These are phyloP conservation scores for Papiliotrema nemorosa DNA, from an alignment of 1,284 basidiomycete genomes.

Conservation along the genomic window DNA sequence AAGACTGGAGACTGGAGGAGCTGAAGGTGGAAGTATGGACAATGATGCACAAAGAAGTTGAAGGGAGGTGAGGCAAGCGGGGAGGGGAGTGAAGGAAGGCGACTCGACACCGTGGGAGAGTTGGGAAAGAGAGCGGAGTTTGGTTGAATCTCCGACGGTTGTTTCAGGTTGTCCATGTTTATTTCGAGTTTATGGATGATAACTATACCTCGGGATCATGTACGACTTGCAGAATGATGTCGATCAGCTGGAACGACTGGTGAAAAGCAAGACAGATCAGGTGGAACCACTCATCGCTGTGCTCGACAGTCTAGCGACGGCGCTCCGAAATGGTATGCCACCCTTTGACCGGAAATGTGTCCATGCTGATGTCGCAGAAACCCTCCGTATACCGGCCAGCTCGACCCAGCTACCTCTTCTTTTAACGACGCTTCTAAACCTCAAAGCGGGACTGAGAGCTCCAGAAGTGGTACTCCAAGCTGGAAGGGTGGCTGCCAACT, in stretches of 20 bases:
- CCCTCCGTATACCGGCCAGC: constrained; percentile 1
- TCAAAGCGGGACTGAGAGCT: not conserved
- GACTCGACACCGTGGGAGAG: constrained; percentile 8
- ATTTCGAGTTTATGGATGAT: too few species aligned
- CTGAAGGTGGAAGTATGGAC: not conserved
- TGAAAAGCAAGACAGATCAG: not conserved
- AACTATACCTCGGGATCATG: too few species aligned
- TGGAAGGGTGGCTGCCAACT: constrained; percentile 38
- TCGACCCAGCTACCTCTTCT: not conserved
- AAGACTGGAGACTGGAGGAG: constrained; percentile 1
- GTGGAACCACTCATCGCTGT: not conserved
- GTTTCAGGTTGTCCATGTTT: constrained; percentile 1
- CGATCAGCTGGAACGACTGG: not conserved
- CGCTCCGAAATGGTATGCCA: constrained; percentile 15
- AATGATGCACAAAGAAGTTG: not conserved
- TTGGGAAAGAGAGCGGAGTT: not conserved
- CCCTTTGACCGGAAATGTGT: too few species aligned
- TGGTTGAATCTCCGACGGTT: not conserved
- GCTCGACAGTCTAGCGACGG: constrained; percentile 15
- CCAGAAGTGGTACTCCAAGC: constrained; percentile 13
- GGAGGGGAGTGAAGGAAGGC: not conserved
- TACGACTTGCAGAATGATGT: not conserved
- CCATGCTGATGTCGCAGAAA: not conserved
- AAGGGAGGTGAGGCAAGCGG: not conserved
- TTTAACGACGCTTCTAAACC: not conserved